Conservation (phyloP, 2,329 filamentous ascomycete genomes). For the Malbranchea zuffiana region DNA sequence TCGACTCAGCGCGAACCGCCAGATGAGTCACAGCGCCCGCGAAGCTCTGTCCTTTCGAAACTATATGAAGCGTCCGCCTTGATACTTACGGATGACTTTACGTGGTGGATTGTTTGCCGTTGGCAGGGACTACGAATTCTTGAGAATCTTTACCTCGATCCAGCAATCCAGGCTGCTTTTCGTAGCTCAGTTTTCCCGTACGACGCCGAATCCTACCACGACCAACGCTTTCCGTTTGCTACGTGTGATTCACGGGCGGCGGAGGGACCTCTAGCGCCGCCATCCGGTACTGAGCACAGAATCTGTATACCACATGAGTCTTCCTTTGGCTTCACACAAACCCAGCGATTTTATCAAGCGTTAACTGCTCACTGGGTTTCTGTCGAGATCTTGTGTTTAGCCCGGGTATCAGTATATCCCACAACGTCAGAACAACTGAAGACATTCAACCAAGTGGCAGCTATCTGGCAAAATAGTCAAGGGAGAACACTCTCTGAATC, state of each 20-base stretch:
- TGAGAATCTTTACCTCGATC: slow-evolving; percentile 3
- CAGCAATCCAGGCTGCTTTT: neutral
- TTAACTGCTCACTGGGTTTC: slow-evolving; percentile 1
- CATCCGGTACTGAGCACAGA: too few species aligned
- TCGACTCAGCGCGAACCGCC: neutral
- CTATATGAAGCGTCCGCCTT: neutral
- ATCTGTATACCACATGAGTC: slow-evolving; percentile 1
- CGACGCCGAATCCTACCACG: neutral
- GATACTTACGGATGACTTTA: slow-evolving; percentile 1
- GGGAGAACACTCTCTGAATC: neutral
- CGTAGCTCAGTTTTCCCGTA: slow-evolving; percentile 2
- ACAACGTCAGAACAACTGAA: slow-evolving; percentile 2
- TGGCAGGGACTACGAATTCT: slow-evolving; percentile 5
- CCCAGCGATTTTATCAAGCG: slow-evolving; percentile 4
- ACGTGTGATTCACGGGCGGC: neutral
- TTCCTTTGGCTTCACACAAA: slow-evolving; percentile 1
- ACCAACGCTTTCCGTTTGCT: neutral
- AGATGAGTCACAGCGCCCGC: neutral
- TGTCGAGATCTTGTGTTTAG: neutral
- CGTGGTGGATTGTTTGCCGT: slow-evolving; percentile 2
- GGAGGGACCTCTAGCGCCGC: too few species aligned
- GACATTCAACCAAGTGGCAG: neutral
- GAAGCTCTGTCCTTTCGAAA: neutral
- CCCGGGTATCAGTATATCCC: neutral
- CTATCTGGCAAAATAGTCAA: neutral